Evolutionary conservation across 108 stramenopile genomes (phyloP).

Genomic region (Nitzschia sp.): DNA sequence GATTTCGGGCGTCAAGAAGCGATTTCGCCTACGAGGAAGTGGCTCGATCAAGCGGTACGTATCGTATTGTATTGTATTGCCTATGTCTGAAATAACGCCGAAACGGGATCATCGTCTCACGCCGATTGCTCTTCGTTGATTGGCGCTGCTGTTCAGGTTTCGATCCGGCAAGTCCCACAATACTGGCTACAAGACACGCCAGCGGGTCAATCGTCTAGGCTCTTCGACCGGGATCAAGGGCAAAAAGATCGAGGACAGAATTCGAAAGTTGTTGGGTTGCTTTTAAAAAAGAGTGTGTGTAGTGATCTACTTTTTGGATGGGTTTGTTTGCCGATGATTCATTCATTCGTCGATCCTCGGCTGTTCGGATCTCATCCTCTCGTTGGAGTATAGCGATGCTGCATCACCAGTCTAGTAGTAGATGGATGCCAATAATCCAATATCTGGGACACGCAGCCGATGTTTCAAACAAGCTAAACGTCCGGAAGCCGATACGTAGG

Average conservation of each 20-base stretch:
- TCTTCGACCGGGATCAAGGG: constrained; percentile 57
- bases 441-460: too few relatives aligned
- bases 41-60: constrained; percentile 77
- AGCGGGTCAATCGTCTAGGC: constrained; percentile 61
- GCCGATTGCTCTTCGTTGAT: not conserved
- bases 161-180: constrained; percentile 67
- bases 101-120: not conserved
- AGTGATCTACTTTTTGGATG: too few relatives aligned
- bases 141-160: constrained; percentile 11
- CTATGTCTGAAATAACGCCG: too few relatives aligned
- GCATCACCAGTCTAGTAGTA: too few relatives aligned
- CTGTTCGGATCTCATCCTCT: too few relatives aligned
- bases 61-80: not conserved
- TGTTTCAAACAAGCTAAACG: too few relatives aligned
- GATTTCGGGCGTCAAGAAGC: constrained; percentile 69
- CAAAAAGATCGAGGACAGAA: constrained; percentile 65
- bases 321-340: too few relatives aligned
- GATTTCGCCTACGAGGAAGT: constrained; percentile 70
- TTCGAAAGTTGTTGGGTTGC: constrained; percentile 53
- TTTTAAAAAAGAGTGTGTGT: too few relatives aligned
- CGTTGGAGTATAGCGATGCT: too few relatives aligned
- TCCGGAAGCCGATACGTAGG: too few relatives aligned
- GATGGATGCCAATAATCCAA: too few relatives aligned
- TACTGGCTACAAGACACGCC: constrained; percentile 73
- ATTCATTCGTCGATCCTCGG: too few relatives aligned